phyloP scores from a whole-genome alignment of 1,139 yeast genomes.

The Torulaspora globosa region DNA sequence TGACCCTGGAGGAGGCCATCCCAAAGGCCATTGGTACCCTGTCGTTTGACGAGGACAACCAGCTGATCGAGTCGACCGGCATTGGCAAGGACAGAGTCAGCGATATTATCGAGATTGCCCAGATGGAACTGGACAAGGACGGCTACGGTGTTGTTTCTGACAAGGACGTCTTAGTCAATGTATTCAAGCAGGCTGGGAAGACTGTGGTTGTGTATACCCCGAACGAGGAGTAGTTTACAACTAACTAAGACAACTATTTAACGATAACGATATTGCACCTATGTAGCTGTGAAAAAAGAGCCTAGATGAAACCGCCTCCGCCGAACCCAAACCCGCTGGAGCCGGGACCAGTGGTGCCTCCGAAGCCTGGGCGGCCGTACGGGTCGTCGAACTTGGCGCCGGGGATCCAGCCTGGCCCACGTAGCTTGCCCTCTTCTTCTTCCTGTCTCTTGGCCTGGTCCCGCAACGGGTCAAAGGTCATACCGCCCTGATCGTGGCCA shows the following conservation, averaged over 20 bases:
- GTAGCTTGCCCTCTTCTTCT: constrained; percentile 20
- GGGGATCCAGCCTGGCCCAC: constrained; percentile 39
- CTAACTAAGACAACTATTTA: constrained; percentile 2
- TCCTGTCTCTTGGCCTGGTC: constrained; percentile 18
- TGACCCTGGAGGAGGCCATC: constrained; percentile 12
- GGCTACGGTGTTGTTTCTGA: constrained; percentile 29
- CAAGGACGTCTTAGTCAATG: constrained; percentile 21
- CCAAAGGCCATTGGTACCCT: constrained; percentile 33
- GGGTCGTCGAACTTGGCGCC: constrained; percentile 42
- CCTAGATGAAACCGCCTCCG: constrained; percentile 18
- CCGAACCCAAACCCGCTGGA: constrained; percentile 18
- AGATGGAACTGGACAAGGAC: constrained; percentile 25
- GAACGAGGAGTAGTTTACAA: constrained; percentile 5
- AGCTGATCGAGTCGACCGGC: constrained; percentile 33
- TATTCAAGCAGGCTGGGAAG: constrained; percentile 28
- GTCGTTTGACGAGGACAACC: constrained; percentile 34
- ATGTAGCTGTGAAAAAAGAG: not conserved
- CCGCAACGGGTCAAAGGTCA: constrained; percentile 37
- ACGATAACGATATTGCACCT: not conserved
- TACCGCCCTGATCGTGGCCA: constrained; percentile 36
- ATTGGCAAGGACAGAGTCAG: constrained; percentile 29
- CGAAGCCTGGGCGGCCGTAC: constrained; percentile 29
- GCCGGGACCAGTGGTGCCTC: constrained; percentile 16
- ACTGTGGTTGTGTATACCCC: constrained; percentile 31
- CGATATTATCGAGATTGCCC: constrained; percentile 28